Evolutionary conservation across 2,329 filamentous ascomycete genomes (phyloP), one percentile per base, ranked within the genome.

Genomic region (Penicillium paneum): DNA sequence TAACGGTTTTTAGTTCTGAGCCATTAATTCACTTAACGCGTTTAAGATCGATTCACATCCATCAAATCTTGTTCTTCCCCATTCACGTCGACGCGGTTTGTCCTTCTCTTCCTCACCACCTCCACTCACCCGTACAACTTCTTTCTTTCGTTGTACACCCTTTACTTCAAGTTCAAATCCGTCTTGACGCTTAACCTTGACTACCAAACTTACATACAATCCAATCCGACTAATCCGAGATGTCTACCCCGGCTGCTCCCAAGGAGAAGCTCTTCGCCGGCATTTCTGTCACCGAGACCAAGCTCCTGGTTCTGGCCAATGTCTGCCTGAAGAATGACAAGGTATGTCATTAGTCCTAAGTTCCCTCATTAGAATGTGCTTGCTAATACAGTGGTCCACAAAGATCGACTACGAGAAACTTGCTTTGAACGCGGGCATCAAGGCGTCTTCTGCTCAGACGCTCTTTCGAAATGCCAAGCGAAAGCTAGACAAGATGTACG

Each of bases 331-430:
- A 47, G 8, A 39, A 40, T n/a, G 49, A 26, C 10, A 24, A 39
- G 8, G 49, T 52, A 52, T 26, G 35, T 17, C 15, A 26, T 34
- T 7, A 6, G 6, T 26, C 19, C 17, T 8, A 8, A n/a, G 7
- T 5, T 32, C 17, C 3, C 19, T 7, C n/a, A 7, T 15, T 17
- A 1, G 1, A 13, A 15, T 17, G 3, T n/a, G 1, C 2, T 12
- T 38, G 13, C 21, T 51, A 38, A 51, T 12, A 17, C 0, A 26
- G 1, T 19, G 8, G 7, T 29, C 6, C 5, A n/a, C 8, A 11
- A 12, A 54, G 46, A 11, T 49, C 7, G 46, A 54, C 32, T 54
- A 49, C 3, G 45, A 54, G 3, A 29, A 43, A 7, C 45, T 54
- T 21, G 45, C 51, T 32, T 3, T 3, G 1, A 28, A 24, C 3